Base-by-base conservation (phyloP, 108 stramenopile species). In the Nitzschia sp. region DNA sequence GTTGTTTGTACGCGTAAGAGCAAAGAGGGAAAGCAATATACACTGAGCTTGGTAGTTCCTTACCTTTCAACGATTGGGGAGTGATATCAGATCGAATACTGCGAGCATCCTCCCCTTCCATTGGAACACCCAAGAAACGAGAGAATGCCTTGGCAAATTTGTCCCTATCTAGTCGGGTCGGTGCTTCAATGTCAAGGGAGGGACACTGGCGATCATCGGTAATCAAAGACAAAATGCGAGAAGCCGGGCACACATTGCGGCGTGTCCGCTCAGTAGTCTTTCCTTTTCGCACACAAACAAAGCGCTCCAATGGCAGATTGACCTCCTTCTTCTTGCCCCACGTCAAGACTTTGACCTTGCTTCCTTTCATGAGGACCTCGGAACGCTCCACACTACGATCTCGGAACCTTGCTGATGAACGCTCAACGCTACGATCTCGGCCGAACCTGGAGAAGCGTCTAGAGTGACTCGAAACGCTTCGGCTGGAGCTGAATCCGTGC, bases 291-390 rank as follows among this genome's bases (percentile, higher is more conserved):
- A 94, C 89, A 33, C 71, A 75, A 6, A 79, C 68, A 71, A 94
- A 91, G 5, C 65, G 77, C 21, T 81, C 78, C 0, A 91, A 47
- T 8, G 87, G 77, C 8, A 94, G 41, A 30, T 64, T 75, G n/a
- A 86, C 81, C 8, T 86, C 78, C 71, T 85, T 90, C 73, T 94
- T 91, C 68, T 90, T 90, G n/a, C 93, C 93, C 90, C 93, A 91
- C 1, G 83, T 79, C 8, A 94, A 57, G 17, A 84, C 88, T 9
- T 46, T 64, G 36, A 68, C 57, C 62, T 46, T 66, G 35, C 28
- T 71, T 5, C 70, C 70, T 28, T 62, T 45, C 45, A 69, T 45
- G 26, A 69, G 25, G 19, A 15, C 32, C 6, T 61, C 56, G 2
- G 60, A 15, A 32, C 47, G 31, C 2, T 53, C 64, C 9, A 30